Conservation (phyloP, 148 eudicot genomes). For the Silene latifolia region DNA sequence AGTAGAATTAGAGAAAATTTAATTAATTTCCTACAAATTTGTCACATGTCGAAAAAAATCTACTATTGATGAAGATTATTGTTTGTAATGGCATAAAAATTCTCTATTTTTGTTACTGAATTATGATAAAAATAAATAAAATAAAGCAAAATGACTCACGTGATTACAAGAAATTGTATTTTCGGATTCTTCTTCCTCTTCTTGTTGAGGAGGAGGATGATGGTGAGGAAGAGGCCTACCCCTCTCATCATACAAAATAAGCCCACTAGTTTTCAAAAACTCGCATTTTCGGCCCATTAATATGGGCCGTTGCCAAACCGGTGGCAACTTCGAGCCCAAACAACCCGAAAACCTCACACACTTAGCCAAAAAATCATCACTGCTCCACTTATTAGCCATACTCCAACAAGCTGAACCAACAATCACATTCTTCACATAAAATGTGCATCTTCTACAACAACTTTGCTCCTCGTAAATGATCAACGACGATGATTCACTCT, state of each 20-base stretch:
- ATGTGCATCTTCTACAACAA: background rate
- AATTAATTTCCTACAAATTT: too few relatives aligned
- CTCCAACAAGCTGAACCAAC: conserved; percentile 58
- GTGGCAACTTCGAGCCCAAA: conserved; percentile 21
- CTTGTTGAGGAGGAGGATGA: background rate
- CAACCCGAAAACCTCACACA: conserved; percentile 3
- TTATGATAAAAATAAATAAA: background rate
- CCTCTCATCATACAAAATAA: conserved; percentile 73
- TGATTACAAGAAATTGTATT: background rate
- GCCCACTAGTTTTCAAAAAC: conserved; percentile 72
- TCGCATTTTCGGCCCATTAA: conserved; percentile 85
- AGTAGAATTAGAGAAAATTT: background rate
- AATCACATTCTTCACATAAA: conserved; percentile 35
- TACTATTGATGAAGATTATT: too few relatives aligned
- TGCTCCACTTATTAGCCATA: conserved; percentile 45
- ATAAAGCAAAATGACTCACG: background rate
- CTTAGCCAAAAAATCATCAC: background rate
- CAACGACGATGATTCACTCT: conserved; percentile 19
- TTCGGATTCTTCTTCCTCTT: background rate
- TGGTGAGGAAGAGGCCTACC: conserved; percentile 47
- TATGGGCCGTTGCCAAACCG: conserved; percentile 90
- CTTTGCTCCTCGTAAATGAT: background rate
- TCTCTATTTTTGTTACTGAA: too few relatives aligned
- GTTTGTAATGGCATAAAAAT: too few relatives aligned
- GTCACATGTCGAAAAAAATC: too few relatives aligned